Evolutionary conservation across 805 yeast genomes (phyloP).

Genomic region (Metschnikowia amazonensis): DNA sequence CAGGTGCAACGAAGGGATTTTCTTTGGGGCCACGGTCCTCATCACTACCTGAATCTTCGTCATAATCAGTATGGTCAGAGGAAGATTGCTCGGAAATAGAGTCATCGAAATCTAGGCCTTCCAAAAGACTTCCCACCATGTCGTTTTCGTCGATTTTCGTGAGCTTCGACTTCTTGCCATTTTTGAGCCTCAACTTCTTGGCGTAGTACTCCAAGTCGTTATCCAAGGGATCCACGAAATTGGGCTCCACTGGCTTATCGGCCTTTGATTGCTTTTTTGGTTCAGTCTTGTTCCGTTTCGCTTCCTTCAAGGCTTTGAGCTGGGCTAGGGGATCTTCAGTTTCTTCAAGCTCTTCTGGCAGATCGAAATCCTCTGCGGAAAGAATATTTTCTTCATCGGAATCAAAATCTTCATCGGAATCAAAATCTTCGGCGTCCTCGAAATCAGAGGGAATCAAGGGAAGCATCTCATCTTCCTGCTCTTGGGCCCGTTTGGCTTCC

Average conservation of each 20-base stretch:
- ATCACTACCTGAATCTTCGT: slow-evolving; percentile 13
- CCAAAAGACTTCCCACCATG: slow-evolving; percentile 75
- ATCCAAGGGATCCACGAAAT: slow-evolving; percentile 35
- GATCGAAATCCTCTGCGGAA: slow-evolving; percentile 12
- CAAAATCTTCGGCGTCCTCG: neutral
- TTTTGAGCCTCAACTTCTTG: slow-evolving; percentile 66
- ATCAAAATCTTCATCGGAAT: slow-evolving; percentile 13
- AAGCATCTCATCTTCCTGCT: neutral
- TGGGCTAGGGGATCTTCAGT: slow-evolving; percentile 26
- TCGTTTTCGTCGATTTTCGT: slow-evolving; percentile 62
- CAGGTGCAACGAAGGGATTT: slow-evolving; percentile 38
- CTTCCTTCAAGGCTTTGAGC: slow-evolving; percentile 18
- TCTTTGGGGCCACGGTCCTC: slow-evolving; percentile 42
- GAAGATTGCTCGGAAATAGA: slow-evolving; percentile 20
- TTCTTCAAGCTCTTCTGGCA: slow-evolving; percentile 11
- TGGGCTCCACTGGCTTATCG: slow-evolving; percentile 15
- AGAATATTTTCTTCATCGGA: slow-evolving; percentile 13
- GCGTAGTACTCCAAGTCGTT: slow-evolving; percentile 81
- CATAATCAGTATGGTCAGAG: slow-evolving; percentile 14
- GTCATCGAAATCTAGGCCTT: slow-evolving; percentile 61
- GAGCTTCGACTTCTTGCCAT: slow-evolving; percentile 46
- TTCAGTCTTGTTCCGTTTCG: slow-evolving; percentile 3
- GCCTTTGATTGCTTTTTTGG: slow-evolving; percentile 2
- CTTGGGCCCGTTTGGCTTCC: slow-evolving; percentile 6
- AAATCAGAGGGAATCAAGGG: slow-evolving; percentile 1